A percentile compares a stretch with the other conserved stretches of the same genome.
phyloP scores from a whole-genome alignment of 306 rosid genomes.

The Lathyrus oleraceus region DNA sequence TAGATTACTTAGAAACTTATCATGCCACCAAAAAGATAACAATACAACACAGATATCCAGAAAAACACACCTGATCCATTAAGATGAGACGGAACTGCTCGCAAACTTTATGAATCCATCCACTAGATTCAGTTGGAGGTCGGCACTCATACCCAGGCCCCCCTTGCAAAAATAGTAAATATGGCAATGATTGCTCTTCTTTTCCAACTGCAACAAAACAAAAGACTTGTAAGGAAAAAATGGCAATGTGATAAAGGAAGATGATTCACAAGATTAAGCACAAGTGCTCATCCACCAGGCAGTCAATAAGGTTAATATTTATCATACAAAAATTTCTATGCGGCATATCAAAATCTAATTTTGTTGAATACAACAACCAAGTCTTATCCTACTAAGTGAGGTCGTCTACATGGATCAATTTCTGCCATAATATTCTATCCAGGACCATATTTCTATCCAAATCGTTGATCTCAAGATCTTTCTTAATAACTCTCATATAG shows the following conservation, averaged over 20 bases:
- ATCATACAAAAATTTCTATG: background rate
- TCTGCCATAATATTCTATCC: too few species aligned
- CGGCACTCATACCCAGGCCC: conserved; percentile 94
- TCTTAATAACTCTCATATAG: too few species aligned
- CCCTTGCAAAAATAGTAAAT: conserved; percentile 84
- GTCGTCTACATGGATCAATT: too few species aligned
- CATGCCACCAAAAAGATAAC: conserved; percentile 8
- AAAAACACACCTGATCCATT: conserved; percentile 88
- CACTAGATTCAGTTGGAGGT: conserved; percentile 80
- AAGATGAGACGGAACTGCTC: conserved; percentile 84
- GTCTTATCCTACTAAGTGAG: too few species aligned
- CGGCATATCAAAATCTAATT: conserved; percentile 11
- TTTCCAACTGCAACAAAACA: conserved; percentile 67
- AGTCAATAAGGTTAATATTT: conserved; percentile 9
- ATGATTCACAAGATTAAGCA: conserved; percentile 22
- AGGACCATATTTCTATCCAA: too few species aligned
- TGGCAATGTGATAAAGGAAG: conserved; percentile 2
- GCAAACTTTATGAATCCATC: conserved; percentile 85
- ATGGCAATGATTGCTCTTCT: conserved; percentile 74
- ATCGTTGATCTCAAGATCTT: too few species aligned
- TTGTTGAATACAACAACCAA: background rate
- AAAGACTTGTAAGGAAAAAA: conserved; percentile 28
- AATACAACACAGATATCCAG: conserved; percentile 6
- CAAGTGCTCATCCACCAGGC: conserved; percentile 19
- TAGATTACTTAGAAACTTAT: conserved; percentile 13